phyloP scores from a whole-genome alignment of 2,329 filamentous ascomycete species.

The Beauveria sp. region DNA sequence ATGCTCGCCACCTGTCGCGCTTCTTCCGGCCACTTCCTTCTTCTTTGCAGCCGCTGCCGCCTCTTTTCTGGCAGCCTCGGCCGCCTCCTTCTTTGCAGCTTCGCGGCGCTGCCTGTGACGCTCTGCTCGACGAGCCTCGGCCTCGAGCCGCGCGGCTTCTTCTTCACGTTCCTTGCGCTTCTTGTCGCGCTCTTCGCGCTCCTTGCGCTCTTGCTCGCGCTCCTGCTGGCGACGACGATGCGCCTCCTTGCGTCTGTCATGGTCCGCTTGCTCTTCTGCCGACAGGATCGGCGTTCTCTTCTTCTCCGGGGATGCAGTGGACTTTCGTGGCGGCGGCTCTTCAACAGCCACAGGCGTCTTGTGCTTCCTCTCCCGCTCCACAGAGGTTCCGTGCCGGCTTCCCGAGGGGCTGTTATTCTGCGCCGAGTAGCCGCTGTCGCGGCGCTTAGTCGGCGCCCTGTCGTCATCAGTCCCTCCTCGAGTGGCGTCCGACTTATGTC shows the following conservation, averaged over 20 bases:
- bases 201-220: slow-evolving; percentile 11
- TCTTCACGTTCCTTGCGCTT: slow-evolving; percentile 6
- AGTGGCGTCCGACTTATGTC: slow-evolving; percentile 30
- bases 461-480: slow-evolving; percentile 19
- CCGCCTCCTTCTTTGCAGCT: neutral
- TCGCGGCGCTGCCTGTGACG: neutral
- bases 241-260: slow-evolving; percentile 43
- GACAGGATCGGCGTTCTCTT: slow-evolving; percentile 27
- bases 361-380: slow-evolving; percentile 28
- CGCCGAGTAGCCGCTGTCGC: slow-evolving; percentile 38
- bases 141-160: slow-evolving; percentile 12
- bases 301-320: neutral
- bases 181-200: slow-evolving; percentile 12
- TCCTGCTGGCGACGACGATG: slow-evolving; percentile 16
- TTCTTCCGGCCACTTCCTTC: neutral
- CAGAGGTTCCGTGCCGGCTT: slow-evolving; percentile 32
- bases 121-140: neutral
- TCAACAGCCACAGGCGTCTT: neutral
- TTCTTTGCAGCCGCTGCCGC: neutral
- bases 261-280: slow-evolving; percentile 39
- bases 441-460: slow-evolving; percentile 28
- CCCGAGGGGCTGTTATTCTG: slow-evolving; percentile 30
- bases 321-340: neutral
- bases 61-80: slow-evolving; percentile 2
- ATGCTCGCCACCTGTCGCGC: neutral